Conservation (phyloP, 2,329 filamentous ascomycete species). For the Elsinoe ampelina region DNA sequence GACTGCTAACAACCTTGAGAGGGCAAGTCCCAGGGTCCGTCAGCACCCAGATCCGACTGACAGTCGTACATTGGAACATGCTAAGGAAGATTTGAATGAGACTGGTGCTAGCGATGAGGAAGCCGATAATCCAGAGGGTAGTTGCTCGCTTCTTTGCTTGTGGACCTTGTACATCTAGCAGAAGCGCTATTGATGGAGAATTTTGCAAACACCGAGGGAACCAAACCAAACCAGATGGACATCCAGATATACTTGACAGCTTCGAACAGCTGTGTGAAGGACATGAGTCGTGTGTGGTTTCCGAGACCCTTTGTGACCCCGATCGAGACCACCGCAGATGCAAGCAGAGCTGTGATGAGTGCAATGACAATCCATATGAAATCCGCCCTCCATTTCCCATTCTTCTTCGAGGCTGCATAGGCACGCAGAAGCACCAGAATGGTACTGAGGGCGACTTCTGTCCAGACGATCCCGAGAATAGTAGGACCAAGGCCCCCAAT, state of each 20-base stretch:
- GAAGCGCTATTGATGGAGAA: constrained; percentile 13
- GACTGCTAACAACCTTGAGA: neutral
- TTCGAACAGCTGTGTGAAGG: constrained; percentile 1
- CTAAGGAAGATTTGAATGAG: constrained; percentile 4
- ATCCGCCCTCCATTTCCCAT: neutral
- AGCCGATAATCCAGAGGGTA: neutral
- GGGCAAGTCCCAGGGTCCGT: neutral
- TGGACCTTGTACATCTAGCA: constrained; percentile 5
- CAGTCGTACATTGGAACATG: neutral
- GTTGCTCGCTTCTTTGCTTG: neutral
- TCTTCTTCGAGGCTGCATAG: constrained; percentile 7
- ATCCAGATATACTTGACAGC: neutral
- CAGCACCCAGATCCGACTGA: constrained; percentile 1
- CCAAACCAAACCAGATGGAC: neutral
- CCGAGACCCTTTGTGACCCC: constrained; percentile 1
- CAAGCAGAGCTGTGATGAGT: neutral
- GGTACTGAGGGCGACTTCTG: neutral
- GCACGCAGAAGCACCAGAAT: neutral
- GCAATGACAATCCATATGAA: constrained; percentile 10
- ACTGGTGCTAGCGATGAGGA: neutral
- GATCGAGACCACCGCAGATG: neutral
- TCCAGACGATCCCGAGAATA: constrained; percentile 4
- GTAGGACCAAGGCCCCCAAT: constrained; percentile 1
- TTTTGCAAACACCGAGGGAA: neutral
- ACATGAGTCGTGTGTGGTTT: neutral